Evolutionary conservation across 495 filamentous ascomycete species (phyloP).

Genomic region (Aspergillus baeticus): DNA sequence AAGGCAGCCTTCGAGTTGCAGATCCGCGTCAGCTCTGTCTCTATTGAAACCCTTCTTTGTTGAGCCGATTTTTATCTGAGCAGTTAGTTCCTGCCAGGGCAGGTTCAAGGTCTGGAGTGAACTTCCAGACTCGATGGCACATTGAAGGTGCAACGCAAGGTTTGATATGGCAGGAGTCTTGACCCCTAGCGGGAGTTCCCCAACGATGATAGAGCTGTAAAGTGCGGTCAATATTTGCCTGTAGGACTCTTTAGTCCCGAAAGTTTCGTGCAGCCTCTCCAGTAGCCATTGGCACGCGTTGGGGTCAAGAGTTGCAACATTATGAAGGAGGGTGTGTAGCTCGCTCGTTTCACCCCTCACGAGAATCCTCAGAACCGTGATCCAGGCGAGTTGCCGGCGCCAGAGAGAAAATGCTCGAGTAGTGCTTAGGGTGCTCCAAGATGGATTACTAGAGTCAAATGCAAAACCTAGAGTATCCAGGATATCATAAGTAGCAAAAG

Average conservation of each 20-base stretch:
- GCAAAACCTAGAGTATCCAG: constrained; percentile 26
- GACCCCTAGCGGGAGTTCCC: constrained; percentile 25
- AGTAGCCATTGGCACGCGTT: constrained; percentile 42
- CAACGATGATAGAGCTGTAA: constrained; percentile 33
- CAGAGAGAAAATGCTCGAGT: constrained; percentile 42
- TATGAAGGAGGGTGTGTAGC: constrained; percentile 25
- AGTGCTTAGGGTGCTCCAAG: constrained; percentile 32
- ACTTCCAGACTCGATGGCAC: constrained; percentile 19
- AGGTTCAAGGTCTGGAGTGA: constrained; percentile 18
- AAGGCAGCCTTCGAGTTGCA: constrained; percentile 55
- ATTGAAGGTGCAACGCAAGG: constrained; percentile 32
- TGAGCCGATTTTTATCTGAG: constrained; percentile 22
- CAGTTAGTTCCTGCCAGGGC: constrained; percentile 27
- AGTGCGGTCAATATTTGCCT: constrained; percentile 24
- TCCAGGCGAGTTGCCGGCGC: constrained; percentile 40
- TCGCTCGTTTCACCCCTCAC: constrained; percentile 15
- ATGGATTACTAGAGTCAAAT: constrained; percentile 29
- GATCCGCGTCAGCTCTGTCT: constrained; percentile 41
- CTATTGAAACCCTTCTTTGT: constrained; percentile 37
- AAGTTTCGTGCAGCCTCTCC: constrained; percentile 28
- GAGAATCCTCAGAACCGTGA: constrained; percentile 28
- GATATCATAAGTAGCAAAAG: constrained; percentile 32
- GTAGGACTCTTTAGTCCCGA: constrained; percentile 22
- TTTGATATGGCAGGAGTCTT: constrained; percentile 34
- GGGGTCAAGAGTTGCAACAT: constrained; percentile 32